Base-by-base conservation (phyloP, 305 asterid species). In the Fraxinus paxiana region DNA sequence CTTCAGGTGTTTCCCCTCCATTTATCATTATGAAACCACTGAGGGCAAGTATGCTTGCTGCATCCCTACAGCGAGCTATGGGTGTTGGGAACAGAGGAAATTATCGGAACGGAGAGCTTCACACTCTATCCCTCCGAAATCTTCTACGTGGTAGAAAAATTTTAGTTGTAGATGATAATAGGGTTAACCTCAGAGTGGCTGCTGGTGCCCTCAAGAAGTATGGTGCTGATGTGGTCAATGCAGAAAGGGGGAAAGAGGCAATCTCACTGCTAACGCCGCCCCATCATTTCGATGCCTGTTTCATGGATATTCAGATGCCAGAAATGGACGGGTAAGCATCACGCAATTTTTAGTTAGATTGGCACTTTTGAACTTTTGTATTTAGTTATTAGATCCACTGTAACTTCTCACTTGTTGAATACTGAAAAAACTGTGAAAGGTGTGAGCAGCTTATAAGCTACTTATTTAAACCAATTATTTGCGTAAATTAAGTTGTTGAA, bases 301-400 rank as follows among this genome's bases (percentile, higher is more conserved):
- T 96, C 88, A 96, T 96, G 99, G 98, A 96, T 80, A 96, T 96
- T 78, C 99, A 96, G 87, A 96, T 96, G 99, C 99, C 98, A 1
- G 97, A 91, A 87, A 94, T 94, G 97, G 98, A 96, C 20, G 99
- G 99, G 99, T 94, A 89, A 85, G 90, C 70, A 38, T 35, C 67
- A 15, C 0, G 70, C 73, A 26, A 65, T 26, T 26, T 22, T 65
- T 65, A 26, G 35, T 26, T 26, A 26, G 17, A 24, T 65, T 65
- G 35, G 18, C 3, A 65, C n/a, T 65, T 65, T 3, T 12, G 35
- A 24, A 65, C 13, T 70, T 70, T n/a, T 4, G 24, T 8, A 70
- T 31, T 70, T 8, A 70, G 34, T 67, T 67, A 67, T 67, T 26
- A 70, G 75, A 70, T 65, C 72, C 72, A 65, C 6, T 2, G 72